These are phyloP conservation scores for Trichoderma sp. DNA, from an alignment of 2,329 filamentous ascomycete species.

Conservation along the genomic window DNA sequence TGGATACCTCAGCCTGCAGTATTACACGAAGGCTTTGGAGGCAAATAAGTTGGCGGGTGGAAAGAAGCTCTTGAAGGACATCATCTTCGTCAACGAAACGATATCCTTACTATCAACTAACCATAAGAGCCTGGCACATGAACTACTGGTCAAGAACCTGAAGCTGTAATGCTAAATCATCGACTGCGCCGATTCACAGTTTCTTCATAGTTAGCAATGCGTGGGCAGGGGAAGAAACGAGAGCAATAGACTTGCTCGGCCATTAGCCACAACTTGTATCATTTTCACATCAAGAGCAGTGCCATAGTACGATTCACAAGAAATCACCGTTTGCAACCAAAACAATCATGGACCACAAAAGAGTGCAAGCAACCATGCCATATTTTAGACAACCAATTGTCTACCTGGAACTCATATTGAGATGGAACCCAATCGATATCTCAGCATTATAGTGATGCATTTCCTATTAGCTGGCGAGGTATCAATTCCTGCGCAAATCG, in stretches of 20 bases:
- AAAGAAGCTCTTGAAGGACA: conserved; percentile 28
- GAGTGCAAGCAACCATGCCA: neutral
- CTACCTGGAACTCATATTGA: conserved; percentile 2
- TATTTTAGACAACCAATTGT: neutral
- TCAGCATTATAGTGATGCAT: conserved; percentile 15
- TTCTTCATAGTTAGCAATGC: neutral
- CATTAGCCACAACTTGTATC: neutral
- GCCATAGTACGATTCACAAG: neutral
- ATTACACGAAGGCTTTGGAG: conserved; percentile 53
- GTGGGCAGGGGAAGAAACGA: neutral
- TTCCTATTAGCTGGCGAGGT: conserved; percentile 9
- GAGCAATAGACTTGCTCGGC: neutral
- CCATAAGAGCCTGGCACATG: conserved; percentile 29
- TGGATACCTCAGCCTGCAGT: conserved; percentile 60
- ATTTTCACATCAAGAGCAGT: neutral
- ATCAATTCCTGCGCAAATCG: conserved; percentile 17
- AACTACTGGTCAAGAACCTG: conserved; percentile 29
- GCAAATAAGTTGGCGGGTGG: conserved; percentile 4
- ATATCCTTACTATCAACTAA: conserved; percentile 32
- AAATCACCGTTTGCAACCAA: neutral
- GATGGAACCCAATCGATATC: conserved; percentile 12
- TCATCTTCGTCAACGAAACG: conserved; percentile 34
- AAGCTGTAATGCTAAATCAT: conserved; percentile 21
- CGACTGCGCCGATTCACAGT: neutral
- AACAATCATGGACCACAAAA: neutral